Evolutionary conservation across 2,329 filamentous ascomycete species (phyloP).

Genomic region (Aureobasidium mangrovei): DNA sequence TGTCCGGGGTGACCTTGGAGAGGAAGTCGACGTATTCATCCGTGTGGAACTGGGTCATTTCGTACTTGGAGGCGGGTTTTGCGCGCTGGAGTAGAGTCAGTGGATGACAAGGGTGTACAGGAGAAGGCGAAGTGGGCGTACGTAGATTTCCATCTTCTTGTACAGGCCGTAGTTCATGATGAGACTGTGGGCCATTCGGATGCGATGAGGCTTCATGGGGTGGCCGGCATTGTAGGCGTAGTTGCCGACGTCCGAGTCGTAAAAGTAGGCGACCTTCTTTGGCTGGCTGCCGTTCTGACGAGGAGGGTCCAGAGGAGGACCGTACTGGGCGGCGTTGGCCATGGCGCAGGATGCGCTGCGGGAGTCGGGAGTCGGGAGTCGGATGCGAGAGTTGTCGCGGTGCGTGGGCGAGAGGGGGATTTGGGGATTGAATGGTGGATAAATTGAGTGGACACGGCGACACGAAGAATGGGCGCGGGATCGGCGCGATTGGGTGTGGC

Average conservation of each 20-base stretch:
- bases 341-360: constrained; percentile 29
- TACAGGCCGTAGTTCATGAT: constrained; percentile 68
- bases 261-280: constrained; percentile 95
- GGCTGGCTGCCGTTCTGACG: constrained; percentile 44
- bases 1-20: constrained; percentile 89
- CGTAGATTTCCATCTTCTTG: constrained; percentile 65
- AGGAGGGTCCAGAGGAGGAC: constrained; percentile 45
- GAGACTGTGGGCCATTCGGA: constrained; percentile 55
- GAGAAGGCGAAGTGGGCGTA: constrained; percentile 28
- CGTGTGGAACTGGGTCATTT: constrained; percentile 66
- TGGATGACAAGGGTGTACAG: neutral
- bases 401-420: neutral
- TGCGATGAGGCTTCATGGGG: constrained; percentile 60
- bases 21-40: constrained; percentile 66
- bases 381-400: too few species aligned
- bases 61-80: constrained; percentile 50
- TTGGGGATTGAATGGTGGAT: neutral
- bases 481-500: too few species aligned
- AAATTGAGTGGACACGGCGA: neutral
- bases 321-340: constrained; percentile 35
- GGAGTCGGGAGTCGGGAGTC: too few species aligned
- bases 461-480: neutral
- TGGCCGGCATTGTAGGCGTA: constrained; percentile 82
- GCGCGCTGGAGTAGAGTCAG: constrained; percentile 19
- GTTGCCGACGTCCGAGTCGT: constrained; percentile 96